phyloP scores from a whole-genome alignment of 2,329 filamentous ascomycete genomes.

The Hypomyces rosellus region DNA sequence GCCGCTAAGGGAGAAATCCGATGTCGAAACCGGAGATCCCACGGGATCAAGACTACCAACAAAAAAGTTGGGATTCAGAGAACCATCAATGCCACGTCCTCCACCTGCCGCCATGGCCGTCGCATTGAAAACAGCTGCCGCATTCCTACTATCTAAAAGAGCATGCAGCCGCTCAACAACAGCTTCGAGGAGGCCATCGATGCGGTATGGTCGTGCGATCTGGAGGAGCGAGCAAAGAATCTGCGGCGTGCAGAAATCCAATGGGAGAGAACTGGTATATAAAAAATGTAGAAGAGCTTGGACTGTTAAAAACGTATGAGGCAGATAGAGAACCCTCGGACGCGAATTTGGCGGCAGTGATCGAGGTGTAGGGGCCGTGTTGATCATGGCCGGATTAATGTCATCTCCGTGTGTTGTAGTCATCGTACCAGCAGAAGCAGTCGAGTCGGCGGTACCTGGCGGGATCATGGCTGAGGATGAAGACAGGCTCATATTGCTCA shows the following conservation, averaged over 20 bases:
- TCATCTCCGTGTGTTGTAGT: conserved; percentile 35
- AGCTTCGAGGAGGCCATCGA: conserved; percentile 87
- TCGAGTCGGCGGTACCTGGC: conserved; percentile 40
- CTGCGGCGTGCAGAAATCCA: conserved; percentile 82
- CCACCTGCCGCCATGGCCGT: conserved; percentile 97
- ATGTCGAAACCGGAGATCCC: conserved; percentile 26
- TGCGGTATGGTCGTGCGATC: conserved; percentile 83
- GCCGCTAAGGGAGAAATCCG: conserved; percentile 28
- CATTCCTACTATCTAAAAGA: conserved; percentile 85
- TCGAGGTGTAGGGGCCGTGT: conserved; percentile 51
- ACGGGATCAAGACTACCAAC: conserved; percentile 43
- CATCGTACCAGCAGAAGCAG: conserved; percentile 28
- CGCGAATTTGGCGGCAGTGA: conserved; percentile 57
- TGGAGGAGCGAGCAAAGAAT: conserved; percentile 94
- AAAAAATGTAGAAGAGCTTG: conserved; percentile 88
- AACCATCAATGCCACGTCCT: conserved; percentile 71
- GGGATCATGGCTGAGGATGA: conserved; percentile 33
- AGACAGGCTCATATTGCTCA: conserved; percentile 35
- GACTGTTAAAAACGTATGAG: conserved; percentile 83
- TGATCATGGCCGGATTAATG: conserved; percentile 36
- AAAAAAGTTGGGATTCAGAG: conserved; percentile 57
- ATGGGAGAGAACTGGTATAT: conserved; percentile 87
- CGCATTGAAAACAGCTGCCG: conserved; percentile 95
- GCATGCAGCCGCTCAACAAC: conserved; percentile 87
- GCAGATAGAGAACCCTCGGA: conserved; percentile 83